A percentile compares a stretch with the other conserved stretches of the same genome.
These are phyloP conservation scores for Torrubiella hemipterigena DNA, from an alignment of 2,329 filamentous ascomycete species.

Conservation along the genomic window DNA sequence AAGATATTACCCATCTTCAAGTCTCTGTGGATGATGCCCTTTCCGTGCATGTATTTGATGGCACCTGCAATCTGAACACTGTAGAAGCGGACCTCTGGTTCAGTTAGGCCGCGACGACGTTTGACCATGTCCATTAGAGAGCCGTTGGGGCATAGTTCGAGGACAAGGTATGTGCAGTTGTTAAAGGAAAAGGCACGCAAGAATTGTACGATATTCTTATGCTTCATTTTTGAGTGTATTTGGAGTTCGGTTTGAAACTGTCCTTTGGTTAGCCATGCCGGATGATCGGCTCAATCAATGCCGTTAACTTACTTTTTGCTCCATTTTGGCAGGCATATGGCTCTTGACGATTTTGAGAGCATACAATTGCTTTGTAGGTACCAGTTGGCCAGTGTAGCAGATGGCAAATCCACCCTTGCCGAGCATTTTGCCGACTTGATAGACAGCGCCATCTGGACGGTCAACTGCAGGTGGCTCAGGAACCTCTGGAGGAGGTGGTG, in stretches of 20 bases:
- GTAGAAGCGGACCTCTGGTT: constrained; percentile 89
- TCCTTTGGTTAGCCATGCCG: not conserved
- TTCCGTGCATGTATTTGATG: constrained; percentile 94
- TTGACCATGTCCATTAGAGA: constrained; percentile 98
- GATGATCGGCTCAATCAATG: too few species aligned
- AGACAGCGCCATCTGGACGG: constrained; percentile 57
- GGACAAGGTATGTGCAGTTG: constrained; percentile 80
- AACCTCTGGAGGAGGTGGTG: constrained; percentile 49
- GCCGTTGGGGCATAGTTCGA: constrained; percentile 90
- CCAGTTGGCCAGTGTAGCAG: constrained; percentile 60
- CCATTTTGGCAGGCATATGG: constrained; percentile 71
- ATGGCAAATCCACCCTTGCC: constrained; percentile 77
- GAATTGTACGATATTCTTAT: constrained; percentile 93
- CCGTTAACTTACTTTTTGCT: constrained; percentile 60
- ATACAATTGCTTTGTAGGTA: constrained; percentile 54
- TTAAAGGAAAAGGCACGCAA: constrained; percentile 86
- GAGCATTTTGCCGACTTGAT: constrained; percentile 61
- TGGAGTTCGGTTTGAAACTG: constrained; percentile 76
- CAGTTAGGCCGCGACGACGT: constrained; percentile 76
- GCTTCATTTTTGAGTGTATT: constrained; percentile 95
- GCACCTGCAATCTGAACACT: constrained; percentile 91
- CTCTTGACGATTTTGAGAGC: constrained; percentile 78
- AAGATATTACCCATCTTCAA: constrained; percentile 98
- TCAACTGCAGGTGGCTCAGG: constrained; percentile 55
- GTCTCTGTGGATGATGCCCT: constrained; percentile 93